These are phyloP conservation scores for Aspergillus ibericus DNA, from an alignment of 2,329 filamentous ascomycete genomes.

Conservation along the genomic window DNA sequence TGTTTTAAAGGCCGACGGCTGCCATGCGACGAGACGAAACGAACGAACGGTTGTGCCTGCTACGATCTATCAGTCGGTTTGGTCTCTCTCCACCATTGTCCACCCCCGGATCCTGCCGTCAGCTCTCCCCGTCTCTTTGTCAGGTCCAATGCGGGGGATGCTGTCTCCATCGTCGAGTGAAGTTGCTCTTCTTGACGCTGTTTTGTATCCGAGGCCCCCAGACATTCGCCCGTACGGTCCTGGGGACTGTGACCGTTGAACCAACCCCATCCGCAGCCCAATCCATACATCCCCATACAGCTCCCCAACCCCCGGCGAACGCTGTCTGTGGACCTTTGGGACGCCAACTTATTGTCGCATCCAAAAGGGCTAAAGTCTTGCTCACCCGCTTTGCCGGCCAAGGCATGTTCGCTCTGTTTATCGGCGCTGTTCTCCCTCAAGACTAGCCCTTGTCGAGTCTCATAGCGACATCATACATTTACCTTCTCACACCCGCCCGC, in stretches of 20 bases:
- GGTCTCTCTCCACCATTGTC: slow-evolving; percentile 17
- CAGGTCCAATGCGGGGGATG: slow-evolving; percentile 21
- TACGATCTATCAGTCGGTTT: neutral
- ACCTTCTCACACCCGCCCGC: neutral
- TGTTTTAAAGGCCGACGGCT: slow-evolving; percentile 23
- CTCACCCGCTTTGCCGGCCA: slow-evolving; percentile 8
- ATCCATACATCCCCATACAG: neutral
- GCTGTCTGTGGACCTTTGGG: neutral
- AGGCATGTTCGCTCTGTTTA: slow-evolving; percentile 32
- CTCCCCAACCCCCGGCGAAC: no score
- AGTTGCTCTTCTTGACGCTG: slow-evolving; percentile 16
- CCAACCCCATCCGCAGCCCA: neutral
- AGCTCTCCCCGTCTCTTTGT: slow-evolving; percentile 7
- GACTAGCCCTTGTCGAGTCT: slow-evolving; percentile 22
- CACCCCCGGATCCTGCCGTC: slow-evolving; percentile 24
- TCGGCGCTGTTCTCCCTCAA: slow-evolving; percentile 23
- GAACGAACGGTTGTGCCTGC: neutral
- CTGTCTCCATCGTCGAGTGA: slow-evolving; percentile 7
- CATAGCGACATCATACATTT: slow-evolving; percentile 5
- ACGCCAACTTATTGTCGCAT: neutral
- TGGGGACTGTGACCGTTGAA: neutral
- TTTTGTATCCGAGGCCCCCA: slow-evolving; percentile 11
- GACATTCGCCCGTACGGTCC: neutral
- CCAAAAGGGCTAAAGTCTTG: neutral
- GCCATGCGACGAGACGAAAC: slow-evolving; percentile 15